Base-by-base conservation (phyloP, 805 yeast genomes). In the Sugiyamaella qingdaonensis region DNA sequence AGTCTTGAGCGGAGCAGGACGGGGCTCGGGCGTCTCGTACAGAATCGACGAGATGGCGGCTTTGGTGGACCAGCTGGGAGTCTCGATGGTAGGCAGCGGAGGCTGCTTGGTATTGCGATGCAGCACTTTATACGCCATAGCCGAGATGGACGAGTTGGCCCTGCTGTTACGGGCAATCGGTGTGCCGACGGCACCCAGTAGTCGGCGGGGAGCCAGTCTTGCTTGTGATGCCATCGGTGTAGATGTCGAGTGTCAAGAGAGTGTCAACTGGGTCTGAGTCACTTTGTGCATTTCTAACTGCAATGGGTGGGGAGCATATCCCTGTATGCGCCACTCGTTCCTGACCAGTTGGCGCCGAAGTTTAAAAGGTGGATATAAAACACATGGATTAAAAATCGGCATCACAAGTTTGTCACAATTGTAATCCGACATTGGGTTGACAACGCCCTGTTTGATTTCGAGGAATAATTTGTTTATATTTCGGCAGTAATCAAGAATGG, bases 21-120 rank as follows among this genome's bases (percentile, higher is more conserved):
- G 66, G 11, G 76, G 78, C 16, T 73, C 61, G 48, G 80, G 99
- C 80, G 96, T 88, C 69, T 94, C 98, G 73, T 91, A 92, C 59
- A 94, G 76, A 61, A 94, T 94, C 10, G 97, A 89, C 10, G 96
- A 86, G 42, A 94, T 97, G 5, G 98, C 99, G 44, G 96, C 87
- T 60, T 88, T 86, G n/a, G 96, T 95, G 36, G 94, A 85, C 96
- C 97, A 89, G 64, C 80, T 81, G 58, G 98, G 97, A 11, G 96
- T 83, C 59, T 91, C 97, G 60, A 91, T 76, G 4, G 95, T 88
- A 49, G 98, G 99, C 62, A 92, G 78, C 34, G 95, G 86, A 36
- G 98, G 98, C 68, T 90, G 82, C 62, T 80, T 81, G 63, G 82
- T 85, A 70, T 89, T 86, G 62, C 95, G 84, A 70, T 90, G 96